Conservation (phyloP, 2,329 filamentous ascomycete genomes). For the Cladobotryum mycophilum region DNA sequence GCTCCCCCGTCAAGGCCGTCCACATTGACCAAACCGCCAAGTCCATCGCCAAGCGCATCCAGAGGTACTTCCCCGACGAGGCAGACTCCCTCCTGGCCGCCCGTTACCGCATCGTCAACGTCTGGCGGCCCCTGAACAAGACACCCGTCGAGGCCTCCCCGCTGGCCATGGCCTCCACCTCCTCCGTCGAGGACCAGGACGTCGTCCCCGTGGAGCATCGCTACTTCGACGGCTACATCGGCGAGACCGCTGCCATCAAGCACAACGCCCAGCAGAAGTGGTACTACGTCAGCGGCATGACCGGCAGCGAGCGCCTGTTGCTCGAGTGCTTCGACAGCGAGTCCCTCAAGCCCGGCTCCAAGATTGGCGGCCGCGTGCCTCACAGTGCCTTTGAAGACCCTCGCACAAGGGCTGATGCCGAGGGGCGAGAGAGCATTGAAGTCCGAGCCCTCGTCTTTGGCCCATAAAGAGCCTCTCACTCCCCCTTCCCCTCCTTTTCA, state of each 20-base stretch:
- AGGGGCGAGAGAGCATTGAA: constrained; percentile 80
- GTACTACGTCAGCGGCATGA: constrained; percentile 78
- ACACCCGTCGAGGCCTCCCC: constrained; percentile 60
- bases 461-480: constrained; percentile 26
- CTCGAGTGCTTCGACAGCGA: constrained; percentile 75
- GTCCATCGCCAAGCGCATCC: constrained; percentile 62
- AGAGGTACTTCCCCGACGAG: constrained; percentile 62
- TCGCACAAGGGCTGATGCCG: constrained; percentile 61
- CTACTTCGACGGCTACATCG: constrained; percentile 57
- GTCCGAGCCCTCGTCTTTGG: constrained; percentile 82
- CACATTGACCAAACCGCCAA: constrained; percentile 78
- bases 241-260: constrained; percentile 67
- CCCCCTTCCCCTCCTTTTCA: too few relatives aligned
- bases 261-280: constrained; percentile 60
- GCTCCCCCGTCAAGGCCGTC: constrained; percentile 63
- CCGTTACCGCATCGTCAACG: constrained; percentile 78
- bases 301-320: constrained; percentile 62
- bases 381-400: constrained; percentile 79
- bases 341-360: constrained; percentile 40
- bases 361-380: constrained; percentile 53
- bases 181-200: constrained; percentile 54
- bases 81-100: constrained; percentile 58
- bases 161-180: constrained; percentile 61
- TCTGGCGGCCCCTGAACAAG: constrained; percentile 65
- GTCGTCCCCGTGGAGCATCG: constrained; percentile 67